A percentile compares a stretch with the other conserved stretches of the same genome.
Evolutionary conservation across 768 basidiomycete species (phyloP).

Genomic region (Pisolithus microcarpus): DNA sequence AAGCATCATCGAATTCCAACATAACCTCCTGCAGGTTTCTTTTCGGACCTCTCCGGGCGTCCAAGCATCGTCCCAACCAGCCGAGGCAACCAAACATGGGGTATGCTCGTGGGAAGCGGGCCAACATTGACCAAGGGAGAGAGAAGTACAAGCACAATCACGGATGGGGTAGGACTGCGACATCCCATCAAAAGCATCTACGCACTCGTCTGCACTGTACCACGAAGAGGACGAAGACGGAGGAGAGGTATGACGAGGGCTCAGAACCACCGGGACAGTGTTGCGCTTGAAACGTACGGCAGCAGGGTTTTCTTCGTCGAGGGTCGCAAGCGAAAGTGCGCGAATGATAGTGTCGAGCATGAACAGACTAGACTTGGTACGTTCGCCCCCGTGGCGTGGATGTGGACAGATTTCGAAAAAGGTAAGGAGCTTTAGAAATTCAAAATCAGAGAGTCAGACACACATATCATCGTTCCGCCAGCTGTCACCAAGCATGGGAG

Average conservation of each 20-base stretch:
- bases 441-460: conserved; percentile 1
- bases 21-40: conserved; percentile 65
- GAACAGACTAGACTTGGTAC: conserved; percentile 49
- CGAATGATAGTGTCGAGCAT: conserved; percentile 66
- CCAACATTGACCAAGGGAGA: conserved; percentile 49
- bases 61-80: conserved; percentile 55
- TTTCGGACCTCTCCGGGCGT: conserved; percentile 58
- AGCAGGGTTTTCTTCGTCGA: conserved; percentile 53
- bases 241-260: conserved; percentile 6
- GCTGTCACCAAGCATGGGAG: background rate
- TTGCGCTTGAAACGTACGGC: conserved; percentile 43
- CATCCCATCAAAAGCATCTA: background rate
- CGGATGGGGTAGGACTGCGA: conserved; percentile 10
- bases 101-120: conserved; percentile 43
- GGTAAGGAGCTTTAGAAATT: conserved; percentile 46
- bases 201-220: no score
- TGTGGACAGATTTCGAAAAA: conserved; percentile 69
- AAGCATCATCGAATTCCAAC: conserved; percentile 64
- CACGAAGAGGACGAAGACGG: background rate
- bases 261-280: conserved; percentile 40
- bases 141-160: conserved; percentile 41
- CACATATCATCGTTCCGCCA: background rate
- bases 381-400: conserved; percentile 47
- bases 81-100: conserved; percentile 57
- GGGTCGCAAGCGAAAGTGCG: conserved; percentile 46